Percentiles rank a stretch among this genome's conserved stretches.
phyloP scores from a whole-genome alignment of 768 basidiomycete species.

The Sporobolomyces phaffii region DNA sequence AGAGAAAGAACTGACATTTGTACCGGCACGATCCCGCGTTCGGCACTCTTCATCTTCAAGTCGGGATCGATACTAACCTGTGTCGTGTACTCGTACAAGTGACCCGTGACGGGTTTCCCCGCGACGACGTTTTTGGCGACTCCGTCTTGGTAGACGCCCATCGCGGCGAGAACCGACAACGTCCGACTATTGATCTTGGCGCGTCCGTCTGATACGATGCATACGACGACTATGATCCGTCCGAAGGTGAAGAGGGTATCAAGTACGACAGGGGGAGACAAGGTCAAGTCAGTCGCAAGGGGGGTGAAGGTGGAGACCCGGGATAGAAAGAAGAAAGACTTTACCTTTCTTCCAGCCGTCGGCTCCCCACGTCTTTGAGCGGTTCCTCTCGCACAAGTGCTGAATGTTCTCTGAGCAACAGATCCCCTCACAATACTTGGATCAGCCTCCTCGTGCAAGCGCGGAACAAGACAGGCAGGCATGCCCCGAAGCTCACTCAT shows the following conservation, averaged over 20 bases:
- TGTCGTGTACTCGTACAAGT: constrained; percentile 82
- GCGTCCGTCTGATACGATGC: constrained; percentile 48
- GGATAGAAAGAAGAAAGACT: constrained; percentile 47
- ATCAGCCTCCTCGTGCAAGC: too few species aligned
- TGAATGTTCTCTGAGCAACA: constrained; percentile 61
- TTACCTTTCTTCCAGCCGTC: constrained; percentile 89
- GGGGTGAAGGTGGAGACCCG: neutral
- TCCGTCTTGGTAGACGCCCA: constrained; percentile 93
- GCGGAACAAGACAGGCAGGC: too few species aligned
- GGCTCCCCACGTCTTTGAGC: constrained; percentile 91
- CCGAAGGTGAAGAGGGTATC: neutral
- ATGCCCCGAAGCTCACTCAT: constrained; percentile 60
- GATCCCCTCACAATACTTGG: too few species aligned
- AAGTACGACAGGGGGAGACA: too few species aligned
- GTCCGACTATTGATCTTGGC: constrained; percentile 52
- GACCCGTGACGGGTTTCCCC: constrained; percentile 75
- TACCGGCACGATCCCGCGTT: constrained; percentile 75
- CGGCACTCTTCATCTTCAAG: constrained; percentile 71
- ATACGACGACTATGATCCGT: constrained; percentile 43
- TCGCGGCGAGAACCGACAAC: constrained; percentile 77
- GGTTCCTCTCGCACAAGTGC: constrained; percentile 74
- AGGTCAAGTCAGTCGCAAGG: neutral
- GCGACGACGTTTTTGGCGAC: constrained; percentile 62
- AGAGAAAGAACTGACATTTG: constrained; percentile 55
- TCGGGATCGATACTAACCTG: constrained; percentile 80